Conservation (phyloP, 108 stramenopile species). For the Craspedostauros australis region DNA sequence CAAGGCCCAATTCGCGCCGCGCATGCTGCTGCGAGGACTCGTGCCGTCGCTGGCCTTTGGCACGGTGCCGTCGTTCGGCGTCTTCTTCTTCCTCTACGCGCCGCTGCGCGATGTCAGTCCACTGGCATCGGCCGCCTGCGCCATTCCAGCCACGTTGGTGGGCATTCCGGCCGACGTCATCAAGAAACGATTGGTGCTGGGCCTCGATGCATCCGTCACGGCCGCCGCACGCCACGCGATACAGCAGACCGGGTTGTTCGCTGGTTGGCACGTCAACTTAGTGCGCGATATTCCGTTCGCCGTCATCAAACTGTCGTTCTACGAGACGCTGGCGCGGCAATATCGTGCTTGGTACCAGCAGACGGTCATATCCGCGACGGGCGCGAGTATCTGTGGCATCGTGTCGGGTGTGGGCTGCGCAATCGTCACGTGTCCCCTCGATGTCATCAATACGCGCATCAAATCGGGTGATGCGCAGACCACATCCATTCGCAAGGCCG, state of each 20-base stretch:
- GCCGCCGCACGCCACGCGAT: constrained; percentile 2
- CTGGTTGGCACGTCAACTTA: constrained; percentile 26
- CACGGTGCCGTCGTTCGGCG: constrained; percentile 22
- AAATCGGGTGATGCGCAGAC: constrained; percentile 4
- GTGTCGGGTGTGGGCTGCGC: constrained; percentile 19
- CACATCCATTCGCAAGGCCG: constrained; percentile 7
- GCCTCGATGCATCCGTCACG: constrained; percentile 8
- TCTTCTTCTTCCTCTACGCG: constrained; percentile 24
- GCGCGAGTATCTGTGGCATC: constrained; percentile 14
- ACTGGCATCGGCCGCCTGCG: constrained; percentile 14
- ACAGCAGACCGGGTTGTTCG: constrained; percentile 14
- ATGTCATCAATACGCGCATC: constrained; percentile 23
- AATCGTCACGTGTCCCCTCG: constrained; percentile 19
- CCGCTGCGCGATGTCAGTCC: constrained; percentile 9
- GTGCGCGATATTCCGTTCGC: constrained; percentile 23
- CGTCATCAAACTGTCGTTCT: constrained; percentile 18
- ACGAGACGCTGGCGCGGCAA: constrained; percentile 9
- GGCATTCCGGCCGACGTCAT: constrained; percentile 23
- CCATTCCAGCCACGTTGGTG: constrained; percentile 19
- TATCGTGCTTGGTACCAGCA: background rate
- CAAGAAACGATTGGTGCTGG: constrained; percentile 26
- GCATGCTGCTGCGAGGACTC: constrained; percentile 22
- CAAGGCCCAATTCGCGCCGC: background rate
- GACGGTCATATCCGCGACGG: background rate
- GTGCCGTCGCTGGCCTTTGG: constrained; percentile 17